These are phyloP conservation scores for Rugosomyces carneus DNA, from an alignment of 1,284 basidiomycete species.

Conservation along the genomic window DNA sequence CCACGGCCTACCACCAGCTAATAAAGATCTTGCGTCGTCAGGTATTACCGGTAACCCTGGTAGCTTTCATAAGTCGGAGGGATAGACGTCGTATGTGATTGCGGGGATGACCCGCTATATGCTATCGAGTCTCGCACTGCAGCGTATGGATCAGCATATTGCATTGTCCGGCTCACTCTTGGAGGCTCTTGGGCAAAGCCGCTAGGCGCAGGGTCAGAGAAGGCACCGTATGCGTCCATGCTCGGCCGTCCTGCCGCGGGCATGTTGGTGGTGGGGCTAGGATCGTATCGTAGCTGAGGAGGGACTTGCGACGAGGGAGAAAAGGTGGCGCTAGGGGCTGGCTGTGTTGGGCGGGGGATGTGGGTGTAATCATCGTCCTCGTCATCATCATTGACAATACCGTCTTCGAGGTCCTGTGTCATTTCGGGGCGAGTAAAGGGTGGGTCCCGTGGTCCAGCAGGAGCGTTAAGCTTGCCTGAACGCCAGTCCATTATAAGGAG, in stretches of 20 bases:
- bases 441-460: slow-evolving; percentile 49
- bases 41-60: background rate
- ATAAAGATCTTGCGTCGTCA: too few relatives aligned
- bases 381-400: slow-evolving; percentile 34
- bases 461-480: slow-evolving; percentile 48
- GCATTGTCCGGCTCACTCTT: slow-evolving; percentile 79
- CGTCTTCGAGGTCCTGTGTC: slow-evolving; percentile 34
- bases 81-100: background rate
- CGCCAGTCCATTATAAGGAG: slow-evolving; percentile 70
- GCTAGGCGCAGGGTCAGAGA: slow-evolving; percentile 73
- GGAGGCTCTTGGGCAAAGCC: slow-evolving; percentile 43
- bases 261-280: slow-evolving; percentile 19
- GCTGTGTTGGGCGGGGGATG: slow-evolving; percentile 28
- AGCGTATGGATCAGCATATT: slow-evolving; percentile 79
- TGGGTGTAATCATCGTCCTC: slow-evolving; percentile 46
- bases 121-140: slow-evolving; percentile 46
- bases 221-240: slow-evolving; percentile 83
- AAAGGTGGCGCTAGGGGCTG: slow-evolving; percentile 21
- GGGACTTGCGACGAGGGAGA: slow-evolving; percentile 15
- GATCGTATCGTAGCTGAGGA: slow-evolving; percentile 23
- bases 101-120: background rate
- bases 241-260: slow-evolving; percentile 41
- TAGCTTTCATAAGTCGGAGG: background rate
- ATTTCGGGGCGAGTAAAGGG: slow-evolving; percentile 53
- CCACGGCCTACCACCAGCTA: background rate